Evolutionary conservation across 75 land plant species (phyloP), one percentile per base, ranked within the genome.

Genomic region (Azolla pinnata): DNA sequence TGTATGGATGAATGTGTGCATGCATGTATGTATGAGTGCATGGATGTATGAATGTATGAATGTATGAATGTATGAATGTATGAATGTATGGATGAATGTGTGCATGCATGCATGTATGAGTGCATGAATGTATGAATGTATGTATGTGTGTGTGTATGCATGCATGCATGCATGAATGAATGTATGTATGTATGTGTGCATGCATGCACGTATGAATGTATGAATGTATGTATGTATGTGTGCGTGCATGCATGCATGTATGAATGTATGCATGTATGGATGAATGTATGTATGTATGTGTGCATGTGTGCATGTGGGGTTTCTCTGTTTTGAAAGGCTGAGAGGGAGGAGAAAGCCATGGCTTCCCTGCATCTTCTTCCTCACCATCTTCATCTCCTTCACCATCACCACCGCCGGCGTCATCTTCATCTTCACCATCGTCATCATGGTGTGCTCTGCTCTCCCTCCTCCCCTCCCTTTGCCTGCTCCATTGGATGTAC

Each of bases 171-270:
- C 18, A 18, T 48, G 21, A 12, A 18, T 48, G 51, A 12, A 48
- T 48, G 51, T 48, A 18, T 48, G 21, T 48, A 18, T 48, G 21
- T 48, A 20, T 48, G 51, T 48, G 51, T 48, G 21, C 19, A 20
- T 20, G 21, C 19, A 18, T 48, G 51, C 19, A 18, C 19, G 51
- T 7, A 18, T 48, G 51, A 3, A 18, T 48, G 51, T 7, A 18
- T 48, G 51, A 12, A 4, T 48, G 51, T 48, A 18, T 48, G 51
- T 48, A 18, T 7, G 51, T 48, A 18, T 48, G 51, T 48, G 21
- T 7, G 51, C 19, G 21, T 14, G 51, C 19, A 5, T 14, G 18
- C 21, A 48, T 14, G 42, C 14, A 38, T 14, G 42, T 38, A 38
- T 38, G 42, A 8, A 14, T 38, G 42, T 38, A 38, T 38, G 42